A percentile compares a stretch with the other conserved stretches of the same genome.
phyloP scores from a whole-genome alignment of 2,329 filamentous ascomycete species.

The Hypoxylon sp. region DNA sequence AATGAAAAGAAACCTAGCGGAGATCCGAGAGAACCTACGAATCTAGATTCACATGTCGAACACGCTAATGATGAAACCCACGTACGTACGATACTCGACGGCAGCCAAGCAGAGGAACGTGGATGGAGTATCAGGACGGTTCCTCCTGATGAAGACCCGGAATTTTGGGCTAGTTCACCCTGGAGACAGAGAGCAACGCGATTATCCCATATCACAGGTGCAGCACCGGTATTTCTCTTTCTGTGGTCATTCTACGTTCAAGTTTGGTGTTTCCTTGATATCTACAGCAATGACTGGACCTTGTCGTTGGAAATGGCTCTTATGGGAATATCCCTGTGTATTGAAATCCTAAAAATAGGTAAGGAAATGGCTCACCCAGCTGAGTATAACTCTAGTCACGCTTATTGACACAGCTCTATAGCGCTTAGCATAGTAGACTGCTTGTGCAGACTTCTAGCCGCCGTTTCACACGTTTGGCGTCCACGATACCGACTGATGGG shows the following conservation, averaged over 20 bases:
- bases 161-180: slow-evolving; percentile 9
- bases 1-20: not conserved
- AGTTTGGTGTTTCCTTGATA: not conserved
- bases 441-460: not conserved
- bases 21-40: not conserved
- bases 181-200: slow-evolving; percentile 1
- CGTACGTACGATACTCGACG: not conserved
- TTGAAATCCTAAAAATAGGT: slow-evolving; percentile 6
- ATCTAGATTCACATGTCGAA: not conserved
- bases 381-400: not conserved
- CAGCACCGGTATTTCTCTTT: not conserved
- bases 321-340: slow-evolving; percentile 1
- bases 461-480: slow-evolving; percentile 2
- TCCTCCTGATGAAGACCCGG: slow-evolving; percentile 2
- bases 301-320: not conserved
- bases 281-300: not conserved
- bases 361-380: not conserved
- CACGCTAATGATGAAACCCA: not conserved
- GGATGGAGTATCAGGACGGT: not conserved
- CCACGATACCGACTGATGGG: slow-evolving; percentile 2
- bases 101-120: not conserved
- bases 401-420: not conserved
- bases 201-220: slow-evolving; percentile 1
- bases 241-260: slow-evolving; percentile 2
- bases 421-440: slow-evolving; percentile 1